Evolutionary conservation across 805 yeast genomes (phyloP).

Genomic region (Scheffersomyces ergatensis): DNA sequence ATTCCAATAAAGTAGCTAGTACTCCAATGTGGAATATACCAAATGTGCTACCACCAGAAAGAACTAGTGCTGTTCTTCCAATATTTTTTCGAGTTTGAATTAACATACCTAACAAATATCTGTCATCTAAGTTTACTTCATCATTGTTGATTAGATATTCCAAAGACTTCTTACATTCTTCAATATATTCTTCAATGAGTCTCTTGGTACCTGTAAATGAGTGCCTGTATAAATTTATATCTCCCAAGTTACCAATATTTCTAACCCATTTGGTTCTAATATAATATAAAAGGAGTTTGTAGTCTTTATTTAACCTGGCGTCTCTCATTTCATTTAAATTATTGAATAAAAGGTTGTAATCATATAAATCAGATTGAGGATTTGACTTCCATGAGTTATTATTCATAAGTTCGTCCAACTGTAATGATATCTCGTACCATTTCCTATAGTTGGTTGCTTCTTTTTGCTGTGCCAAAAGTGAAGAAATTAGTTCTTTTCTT

Average conservation of each 20-base stretch:
- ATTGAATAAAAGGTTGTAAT: constrained; percentile 56
- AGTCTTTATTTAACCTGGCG: constrained; percentile 60
- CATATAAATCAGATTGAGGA: constrained; percentile 66
- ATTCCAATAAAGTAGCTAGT: constrained; percentile 70
- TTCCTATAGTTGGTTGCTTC: constrained; percentile 45
- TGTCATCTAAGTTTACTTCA: constrained; percentile 54
- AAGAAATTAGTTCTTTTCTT: constrained; percentile 17
- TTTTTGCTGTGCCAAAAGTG: constrained; percentile 27
- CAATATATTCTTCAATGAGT: constrained; percentile 77
- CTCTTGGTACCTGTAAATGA: constrained; percentile 83
- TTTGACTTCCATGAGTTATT: constrained; percentile 71
- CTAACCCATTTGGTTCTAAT: constrained; percentile 84
- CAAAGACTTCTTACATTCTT: constrained; percentile 63
- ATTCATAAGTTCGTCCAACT: constrained; percentile 64
- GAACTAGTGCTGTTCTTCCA: constrained; percentile 92
- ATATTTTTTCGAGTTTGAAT: constrained; percentile 86
- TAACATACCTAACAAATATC: constrained; percentile 71
- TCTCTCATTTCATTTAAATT: constrained; percentile 54
- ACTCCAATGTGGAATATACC: constrained; percentile 95
- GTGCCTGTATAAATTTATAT: constrained; percentile 71
- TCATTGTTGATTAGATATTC: constrained; percentile 36
- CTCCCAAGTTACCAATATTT: constrained; percentile 84
- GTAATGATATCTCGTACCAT: constrained; percentile 66
- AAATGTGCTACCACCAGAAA: constrained; percentile 94
- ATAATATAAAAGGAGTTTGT: constrained; percentile 60